Base-by-base conservation (phyloP, 176 grass and related monocot species). In the Oryza meyeriana region DNA sequence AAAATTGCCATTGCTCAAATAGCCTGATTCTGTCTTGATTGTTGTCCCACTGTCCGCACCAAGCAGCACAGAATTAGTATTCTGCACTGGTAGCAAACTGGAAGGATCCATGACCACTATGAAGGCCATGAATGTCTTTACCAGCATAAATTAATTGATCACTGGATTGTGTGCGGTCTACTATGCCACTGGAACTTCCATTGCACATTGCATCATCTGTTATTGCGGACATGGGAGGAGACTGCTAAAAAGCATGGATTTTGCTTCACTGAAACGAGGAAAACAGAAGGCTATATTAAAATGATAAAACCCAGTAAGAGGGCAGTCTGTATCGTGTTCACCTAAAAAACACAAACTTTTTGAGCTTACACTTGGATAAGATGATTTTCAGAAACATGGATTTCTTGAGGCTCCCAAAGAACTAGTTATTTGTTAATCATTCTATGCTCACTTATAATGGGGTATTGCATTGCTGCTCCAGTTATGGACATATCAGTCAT, bases 1-100 rank as follows among this genome's bases (percentile, higher is more conserved):
- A 83, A 95, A 99, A 88, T 94, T 87, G 83, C 88, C 85, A 83
- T 95, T 94, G 69, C 76, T 89, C 0, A 81, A 89, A 85, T 91
- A 99, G 64, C 87, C 79, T 42, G 96, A 84, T 69, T 99, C 96
- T 1, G 87, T 91, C 91, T 99, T 99, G 66, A 95, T 79, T 18
- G 79, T 55, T 64, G 90, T 61, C 59, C 89, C 89, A 61, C 90
- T 95, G 32, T 78, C 80, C 61, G 79, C 86, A 88, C 79, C 78
- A 91, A 87, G 86, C 72, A 88, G 66, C 75, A 88, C 61, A 65
- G 86, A 72, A 78, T 78, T 83, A 76, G 82, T 69, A 82, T 85
- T 90, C 39, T 91, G 93, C 3, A 75, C 85, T 64, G 84, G 79
- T 38, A 85, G 79, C 80, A 91, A 71, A 81, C 39, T 83, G 32